phyloP scores from a whole-genome alignment of 805 yeast genomes.

The Torulaspora indica region DNA sequence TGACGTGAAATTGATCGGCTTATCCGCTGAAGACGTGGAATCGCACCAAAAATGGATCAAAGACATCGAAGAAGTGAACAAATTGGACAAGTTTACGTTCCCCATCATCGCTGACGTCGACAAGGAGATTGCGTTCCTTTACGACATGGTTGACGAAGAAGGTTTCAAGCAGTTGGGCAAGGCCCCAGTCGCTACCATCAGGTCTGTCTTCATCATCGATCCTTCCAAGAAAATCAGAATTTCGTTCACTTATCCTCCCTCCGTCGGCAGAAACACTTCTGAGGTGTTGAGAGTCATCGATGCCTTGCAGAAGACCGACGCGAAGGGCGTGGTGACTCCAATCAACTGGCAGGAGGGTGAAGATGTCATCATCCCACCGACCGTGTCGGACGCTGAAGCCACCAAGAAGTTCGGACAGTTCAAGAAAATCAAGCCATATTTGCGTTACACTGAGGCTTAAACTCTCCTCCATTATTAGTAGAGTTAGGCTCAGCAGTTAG shows the following conservation, averaged over 20 bases:
- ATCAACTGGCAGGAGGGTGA: conserved; percentile 87
- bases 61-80: conserved; percentile 81
- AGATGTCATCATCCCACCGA: conserved; percentile 89
- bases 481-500: neutral
- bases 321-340: conserved; percentile 81
- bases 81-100: conserved; percentile 68
- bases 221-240: conserved; percentile 85
- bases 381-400: conserved; percentile 73
- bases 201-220: conserved; percentile 89
- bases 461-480: too few relatives aligned
- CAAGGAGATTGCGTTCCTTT: conserved; percentile 77
- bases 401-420: conserved; percentile 81
- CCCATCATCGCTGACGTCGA: conserved; percentile 88
- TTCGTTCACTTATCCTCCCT: conserved; percentile 85
- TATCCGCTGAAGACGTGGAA: conserved; percentile 79
- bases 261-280: conserved; percentile 89
- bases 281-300: conserved; percentile 90
- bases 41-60: conserved; percentile 82
- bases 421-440: conserved; percentile 83
- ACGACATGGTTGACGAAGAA: conserved; percentile 85
- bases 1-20: conserved; percentile 81
- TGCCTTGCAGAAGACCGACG: conserved; percentile 81
- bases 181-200: conserved; percentile 80
- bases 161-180: conserved; percentile 68
- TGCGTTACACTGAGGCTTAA: conserved; percentile 57